Evolutionary conservation across 768 basidiomycete genomes (phyloP).

Genomic region (Leccinum disarticulatum): DNA sequence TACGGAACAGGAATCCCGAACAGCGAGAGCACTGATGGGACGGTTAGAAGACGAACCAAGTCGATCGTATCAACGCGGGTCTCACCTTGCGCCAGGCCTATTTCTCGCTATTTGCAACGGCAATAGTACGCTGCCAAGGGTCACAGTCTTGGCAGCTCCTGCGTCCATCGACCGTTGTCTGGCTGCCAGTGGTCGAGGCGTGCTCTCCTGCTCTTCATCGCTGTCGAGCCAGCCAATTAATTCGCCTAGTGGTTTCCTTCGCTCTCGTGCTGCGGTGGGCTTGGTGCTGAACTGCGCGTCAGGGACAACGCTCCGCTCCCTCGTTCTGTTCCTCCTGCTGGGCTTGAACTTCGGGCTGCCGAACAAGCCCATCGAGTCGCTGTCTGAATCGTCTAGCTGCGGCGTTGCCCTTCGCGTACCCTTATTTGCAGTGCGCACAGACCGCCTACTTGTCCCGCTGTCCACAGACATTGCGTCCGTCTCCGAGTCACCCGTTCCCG

Average conservation of each 20-base stretch:
- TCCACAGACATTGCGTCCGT: slow-evolving; percentile 34
- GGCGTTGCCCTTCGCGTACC: neutral
- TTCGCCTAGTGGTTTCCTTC: neutral
- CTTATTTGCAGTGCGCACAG: slow-evolving; percentile 8
- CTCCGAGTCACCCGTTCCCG: slow-evolving; percentile 12
- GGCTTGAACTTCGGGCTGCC: neutral
- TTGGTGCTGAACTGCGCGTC: neutral
- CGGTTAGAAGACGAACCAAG: neutral
- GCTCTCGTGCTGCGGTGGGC: neutral
- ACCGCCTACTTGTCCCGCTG: slow-evolving; percentile 11
- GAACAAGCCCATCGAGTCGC: neutral
- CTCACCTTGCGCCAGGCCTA: slow-evolving; percentile 16
- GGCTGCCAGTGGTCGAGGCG: slow-evolving; percentile 23
- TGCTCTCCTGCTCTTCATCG: slow-evolving; percentile 19
- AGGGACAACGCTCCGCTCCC: neutral
- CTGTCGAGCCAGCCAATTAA: slow-evolving; percentile 1
- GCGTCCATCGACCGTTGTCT: slow-evolving; percentile 1
- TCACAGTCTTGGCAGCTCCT: neutral
- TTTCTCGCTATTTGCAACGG: slow-evolving; percentile 25
- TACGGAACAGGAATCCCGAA: slow-evolving; percentile 10
- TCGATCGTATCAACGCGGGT: neutral
- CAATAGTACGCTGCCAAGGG: neutral
- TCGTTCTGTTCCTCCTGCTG: neutral
- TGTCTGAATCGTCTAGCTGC: slow-evolving; percentile 1
- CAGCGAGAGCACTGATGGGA: neutral